Base-by-base conservation (phyloP, 2,329 filamentous ascomycete species). In the Penicillium paneum region DNA sequence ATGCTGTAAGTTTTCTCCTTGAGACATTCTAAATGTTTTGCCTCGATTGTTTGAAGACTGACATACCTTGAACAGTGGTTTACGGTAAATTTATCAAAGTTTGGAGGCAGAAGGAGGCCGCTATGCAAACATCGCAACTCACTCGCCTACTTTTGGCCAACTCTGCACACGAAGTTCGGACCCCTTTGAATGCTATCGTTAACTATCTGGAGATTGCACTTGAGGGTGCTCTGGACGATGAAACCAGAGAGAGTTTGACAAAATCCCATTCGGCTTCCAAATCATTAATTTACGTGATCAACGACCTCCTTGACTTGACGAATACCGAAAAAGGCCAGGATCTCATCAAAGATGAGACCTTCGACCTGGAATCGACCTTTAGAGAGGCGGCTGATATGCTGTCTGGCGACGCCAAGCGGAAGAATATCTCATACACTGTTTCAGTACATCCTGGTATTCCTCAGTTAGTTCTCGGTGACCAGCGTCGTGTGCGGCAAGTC, bases 41-140 rank as follows among this genome's bases (percentile, higher is more conserved):
- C 6, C 40, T 11, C 11, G n/a, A 13, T 29, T 42, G 2, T 8
- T 31, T 5, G 26, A 15, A 19, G 39, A 10, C 45, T 48, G 10
- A 48, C 45, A 24, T 21, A 15, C 17, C 5, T 19, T 12, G 15
- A 19, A 29, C 11, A 48, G 45, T 96, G 8, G 90, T 96, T 1
- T 96, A 96, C 59, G 90, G 89, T 68, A 87, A 84, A 69, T 96
- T 96, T 69, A 96, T 96, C 63, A 89, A 95, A 66, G 91, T 96
- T 1, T 96, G 91, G 91, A 81, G 90, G 52, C 90, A 96, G 68
- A 96, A 96, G 62, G 91, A 96, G 70, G 87, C 86, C 1, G 89
- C 89, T 0, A 69, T 96, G 55, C 88, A 95, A 64, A 93, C 79
- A 67, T 95, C 88, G 62, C 88, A 92, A 56, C 78, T 96, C 2